Base-by-base conservation (phyloP, 768 basidiomycete genomes). In the Psilocybe cubensis region DNA sequence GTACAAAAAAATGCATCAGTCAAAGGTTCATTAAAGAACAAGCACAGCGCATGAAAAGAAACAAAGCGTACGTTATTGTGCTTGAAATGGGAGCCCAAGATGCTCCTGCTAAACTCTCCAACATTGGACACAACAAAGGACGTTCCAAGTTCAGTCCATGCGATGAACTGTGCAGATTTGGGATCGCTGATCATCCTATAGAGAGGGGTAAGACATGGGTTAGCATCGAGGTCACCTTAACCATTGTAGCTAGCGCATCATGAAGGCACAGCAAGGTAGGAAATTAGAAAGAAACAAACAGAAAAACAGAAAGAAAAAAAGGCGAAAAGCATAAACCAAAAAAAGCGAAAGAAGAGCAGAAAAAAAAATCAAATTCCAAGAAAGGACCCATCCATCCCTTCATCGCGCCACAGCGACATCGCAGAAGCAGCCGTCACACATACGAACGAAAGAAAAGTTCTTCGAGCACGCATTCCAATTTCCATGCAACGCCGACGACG, bases 61-160 rank as follows among this genome's bases (percentile, higher is more conserved):
- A 57, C 47, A 44, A 56, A 52, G 75, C 89, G 55, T 59, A 91
- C 91, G 69, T 93, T 93, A 71, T 92, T 93, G 74, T 94, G 92
- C 72, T 93, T 94, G 74, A 94, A 94, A 68, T 94, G 92, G 2
- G 87, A 85, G 3, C 91, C 91, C 27, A 94, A 79, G 63, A 93
- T 92, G 66, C 84, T 90, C 58, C 90, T 79, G 63, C 90, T 92
- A 70, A 94, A 94, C 68, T 92, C 90, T 70, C 89, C 88, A 46
- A 91, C 89, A 58, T 92, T 92, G 41, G 87, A 89, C 31, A 94
- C 92, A 44, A 93, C 89, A 64, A 94, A 93, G 45, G 89, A 90
- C 47, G 91, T 86, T 23, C 92, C 91, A 11, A 85, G 80, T 27
- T 91, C 88, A 1, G 91, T 92, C 91, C 91, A 94, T 1, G 84